Base-by-base conservation (phyloP, 495 filamentous ascomycete genomes). In the Parathielavia hyrcaniae region DNA sequence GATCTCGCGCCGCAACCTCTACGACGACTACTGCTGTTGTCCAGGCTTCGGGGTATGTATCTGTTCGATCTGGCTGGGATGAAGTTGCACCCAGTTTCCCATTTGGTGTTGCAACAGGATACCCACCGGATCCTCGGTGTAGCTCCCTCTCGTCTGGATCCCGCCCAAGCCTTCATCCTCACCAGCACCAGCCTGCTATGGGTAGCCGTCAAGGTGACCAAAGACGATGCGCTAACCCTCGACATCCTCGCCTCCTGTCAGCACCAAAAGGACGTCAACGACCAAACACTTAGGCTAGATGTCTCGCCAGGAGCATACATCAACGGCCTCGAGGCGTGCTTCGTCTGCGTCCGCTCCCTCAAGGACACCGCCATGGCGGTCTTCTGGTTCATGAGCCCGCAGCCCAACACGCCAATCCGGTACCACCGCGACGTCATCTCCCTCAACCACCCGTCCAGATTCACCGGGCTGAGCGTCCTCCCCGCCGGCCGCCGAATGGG, bases 161-260 rank as follows among this genome's bases (percentile, higher is more conserved):
- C 60, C 5, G 76, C 75, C 9, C 77, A 83, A 23, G 66, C 82
- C 13, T 86, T 80, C 61, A 65, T 87, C 30, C 68, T 83, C 44
- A 87, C 83, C 9, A 81, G 75, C 50, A 66, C 63, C 22, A 66
- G 51, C 34, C 56, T 76, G 2, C 62, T 70, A 5, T 75, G 71
- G 73, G 50, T 74, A 11, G 50, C 49, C 6, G 61, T 34, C 1
- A 60, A 23, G 19, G 50, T 64, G 41, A 38, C 44, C 40, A 41
- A 38, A n/a, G 22, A 36, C 39, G 50, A 59, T 35, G 53, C 62
- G 8, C 17, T 65, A 14, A 60, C 53, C 39, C 64, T 68, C 12
- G 57, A 60, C 8, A 57, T 68, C 4, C 53, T 76, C 20, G 38
- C 73, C 0, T 76, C 74, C 7, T 77, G 74, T 57, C 67, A 67